Conservation (phyloP, 768 basidiomycete species). For the Clavulina sp. region DNA sequence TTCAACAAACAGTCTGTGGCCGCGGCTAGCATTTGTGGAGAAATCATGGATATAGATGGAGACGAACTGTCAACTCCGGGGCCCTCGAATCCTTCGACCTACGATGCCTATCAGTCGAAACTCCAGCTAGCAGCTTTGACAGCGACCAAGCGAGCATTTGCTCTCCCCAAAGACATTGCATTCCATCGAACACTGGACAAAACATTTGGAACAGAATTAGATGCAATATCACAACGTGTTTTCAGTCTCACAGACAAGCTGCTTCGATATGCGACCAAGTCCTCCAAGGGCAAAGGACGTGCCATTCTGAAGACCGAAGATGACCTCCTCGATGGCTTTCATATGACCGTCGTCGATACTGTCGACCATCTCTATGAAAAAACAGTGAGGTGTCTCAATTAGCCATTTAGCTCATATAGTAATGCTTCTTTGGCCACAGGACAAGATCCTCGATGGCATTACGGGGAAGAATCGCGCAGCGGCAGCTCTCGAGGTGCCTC, state of each 20-base stretch:
- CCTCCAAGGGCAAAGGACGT: slow-evolving; percentile 33
- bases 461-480: slow-evolving; percentile 56
- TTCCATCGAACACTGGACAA: slow-evolving; percentile 81
- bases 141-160: slow-evolving; percentile 25
- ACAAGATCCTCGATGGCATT: slow-evolving; percentile 65
- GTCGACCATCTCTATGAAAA: slow-evolving; percentile 76
- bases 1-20: too few species aligned
- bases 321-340: slow-evolving; percentile 71
- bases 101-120: slow-evolving; percentile 35
- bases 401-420: background rate
- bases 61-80: background rate
- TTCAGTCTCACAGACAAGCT: slow-evolving; percentile 50
- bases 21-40: too few species aligned
- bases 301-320: slow-evolving; percentile 46
- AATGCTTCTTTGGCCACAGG: slow-evolving; percentile 27
- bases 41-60: too few species aligned
- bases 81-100: slow-evolving; percentile 15
- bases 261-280: slow-evolving; percentile 28
- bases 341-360: slow-evolving; percentile 56
- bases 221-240: slow-evolving; percentile 46
- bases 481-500: too few species aligned
- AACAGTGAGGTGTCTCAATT: slow-evolving; percentile 31
- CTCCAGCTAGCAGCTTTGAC: slow-evolving; percentile 46
- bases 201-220: slow-evolving; percentile 48
- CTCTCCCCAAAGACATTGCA: slow-evolving; percentile 37